Percentiles rank a stretch among this genome's conserved stretches.
Conservation (phyloP, 2,329 filamentous ascomycete species). For the Colletotrichum somersetense region DNA sequence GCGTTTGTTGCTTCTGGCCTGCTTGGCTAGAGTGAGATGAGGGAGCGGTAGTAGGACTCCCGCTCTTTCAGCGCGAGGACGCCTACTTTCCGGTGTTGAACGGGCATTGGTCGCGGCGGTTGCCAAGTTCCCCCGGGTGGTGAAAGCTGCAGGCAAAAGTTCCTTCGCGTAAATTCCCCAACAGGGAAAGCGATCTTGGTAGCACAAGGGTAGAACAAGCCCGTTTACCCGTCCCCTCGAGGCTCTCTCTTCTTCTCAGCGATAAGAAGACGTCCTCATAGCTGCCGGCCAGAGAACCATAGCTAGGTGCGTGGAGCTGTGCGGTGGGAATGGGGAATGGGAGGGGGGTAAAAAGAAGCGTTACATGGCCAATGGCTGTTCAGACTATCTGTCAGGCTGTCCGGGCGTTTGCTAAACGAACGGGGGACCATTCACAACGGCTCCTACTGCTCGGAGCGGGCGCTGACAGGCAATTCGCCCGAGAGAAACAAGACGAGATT, state of each 20-base stretch:
- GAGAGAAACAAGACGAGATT: constrained; percentile 32
- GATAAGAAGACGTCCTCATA: constrained; percentile 36
- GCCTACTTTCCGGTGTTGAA: constrained; percentile 38
- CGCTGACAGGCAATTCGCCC: constrained; percentile 37
- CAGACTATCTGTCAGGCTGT: constrained; percentile 19
- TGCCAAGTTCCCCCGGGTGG: constrained; percentile 51
- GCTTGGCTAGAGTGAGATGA: constrained; percentile 10
- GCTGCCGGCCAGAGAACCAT: constrained; percentile 14
- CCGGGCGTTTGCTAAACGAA: constrained; percentile 41
- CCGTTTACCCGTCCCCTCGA: constrained; percentile 38
- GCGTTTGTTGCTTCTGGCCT: constrained; percentile 17
- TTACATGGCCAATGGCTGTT: constrained; percentile 39
- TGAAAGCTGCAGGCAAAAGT: constrained; percentile 56
- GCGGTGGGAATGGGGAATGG: constrained; percentile 13
- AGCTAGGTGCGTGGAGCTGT: constrained; percentile 38
- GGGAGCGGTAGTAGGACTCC: constrained; percentile 5
- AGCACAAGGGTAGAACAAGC: constrained; percentile 42
- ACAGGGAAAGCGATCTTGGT: constrained; percentile 53
- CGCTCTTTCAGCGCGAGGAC: constrained; percentile 11
- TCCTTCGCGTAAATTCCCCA: constrained; percentile 54
- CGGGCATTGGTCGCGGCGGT: constrained; percentile 46
- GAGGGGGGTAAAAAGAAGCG: constrained; percentile 22
- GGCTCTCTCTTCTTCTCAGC: constrained; percentile 26
- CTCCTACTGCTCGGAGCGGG: constrained; percentile 35
- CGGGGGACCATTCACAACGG: constrained; percentile 33